Percentiles rank a stretch among this genome's conserved stretches.
Evolutionary conservation across 805 yeast genomes (phyloP).

Genomic region (Clavispora santaluciae): DNA sequence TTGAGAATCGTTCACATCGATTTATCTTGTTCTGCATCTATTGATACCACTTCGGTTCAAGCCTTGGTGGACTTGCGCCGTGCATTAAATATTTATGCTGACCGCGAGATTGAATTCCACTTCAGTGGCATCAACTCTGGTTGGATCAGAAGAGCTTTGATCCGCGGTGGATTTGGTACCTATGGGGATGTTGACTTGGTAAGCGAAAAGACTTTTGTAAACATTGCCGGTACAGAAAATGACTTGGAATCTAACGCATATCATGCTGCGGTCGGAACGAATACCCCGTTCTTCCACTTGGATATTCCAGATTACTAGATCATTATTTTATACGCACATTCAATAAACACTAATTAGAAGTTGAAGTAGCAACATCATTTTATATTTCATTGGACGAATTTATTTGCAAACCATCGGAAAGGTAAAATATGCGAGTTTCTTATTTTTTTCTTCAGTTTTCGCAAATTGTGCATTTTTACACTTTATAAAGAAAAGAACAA

Average conservation of each 20-base stretch:
- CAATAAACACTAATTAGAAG: background rate
- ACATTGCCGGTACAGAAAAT: constrained; percentile 28
- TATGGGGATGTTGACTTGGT: constrained; percentile 38
- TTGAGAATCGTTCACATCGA: constrained; percentile 74
- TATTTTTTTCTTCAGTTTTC: no score
- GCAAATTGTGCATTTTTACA: no score
- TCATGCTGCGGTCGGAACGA: constrained; percentile 55
- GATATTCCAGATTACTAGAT: constrained; percentile 58
- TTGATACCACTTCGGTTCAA: constrained; percentile 79
- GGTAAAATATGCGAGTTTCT: no score
- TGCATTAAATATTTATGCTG: constrained; percentile 68
- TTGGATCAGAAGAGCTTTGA: constrained; percentile 77
- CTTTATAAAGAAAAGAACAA: no score
- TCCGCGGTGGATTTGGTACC: constrained; percentile 74
- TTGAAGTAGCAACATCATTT: no score
- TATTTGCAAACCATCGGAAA: no score
- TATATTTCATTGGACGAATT: no score
- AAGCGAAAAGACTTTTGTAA: constrained; percentile 37
- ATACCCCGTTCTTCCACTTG: constrained; percentile 72
- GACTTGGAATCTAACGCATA: constrained; percentile 36
- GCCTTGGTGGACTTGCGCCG: constrained; percentile 70
- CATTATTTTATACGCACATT: background rate
- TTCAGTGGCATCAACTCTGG: constrained; percentile 80
- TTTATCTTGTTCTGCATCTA: constrained; percentile 67
- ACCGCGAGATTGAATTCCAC: constrained; percentile 82